A percentile compares a stretch with the other conserved stretches of the same genome.
Conservation (phyloP, 805 yeast species). For the Wickerhamomyces bisporus region DNA sequence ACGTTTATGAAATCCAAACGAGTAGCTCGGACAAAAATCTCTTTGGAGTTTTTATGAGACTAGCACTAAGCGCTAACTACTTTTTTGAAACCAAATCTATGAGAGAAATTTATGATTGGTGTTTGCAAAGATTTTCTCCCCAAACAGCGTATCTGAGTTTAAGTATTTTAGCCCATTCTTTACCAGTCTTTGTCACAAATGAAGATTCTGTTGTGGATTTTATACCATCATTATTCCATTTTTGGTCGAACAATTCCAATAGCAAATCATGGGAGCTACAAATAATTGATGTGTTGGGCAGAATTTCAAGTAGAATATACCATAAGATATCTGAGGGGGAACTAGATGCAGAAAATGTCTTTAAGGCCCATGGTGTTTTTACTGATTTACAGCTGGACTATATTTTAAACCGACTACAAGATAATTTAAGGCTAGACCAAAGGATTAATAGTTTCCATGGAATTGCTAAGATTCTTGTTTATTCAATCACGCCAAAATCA, state of each 20-base stretch:
- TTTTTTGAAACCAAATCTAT: constrained; percentile 47
- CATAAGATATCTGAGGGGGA: constrained; percentile 26
- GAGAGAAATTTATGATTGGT: constrained; percentile 43
- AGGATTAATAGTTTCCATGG: constrained; percentile 32
- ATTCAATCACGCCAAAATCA: constrained; percentile 51
- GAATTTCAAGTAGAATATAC: constrained; percentile 47
- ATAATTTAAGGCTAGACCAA: constrained; percentile 31
- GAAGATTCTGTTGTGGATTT: constrained; percentile 45
- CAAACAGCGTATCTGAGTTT: constrained; percentile 48
- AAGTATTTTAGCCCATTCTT: constrained; percentile 44
- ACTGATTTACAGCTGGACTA: constrained; percentile 55
- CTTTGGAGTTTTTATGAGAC: constrained; percentile 40
- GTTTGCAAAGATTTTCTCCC: constrained; percentile 48
- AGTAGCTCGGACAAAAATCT: constrained; percentile 40
- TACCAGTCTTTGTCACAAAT: constrained; percentile 40
- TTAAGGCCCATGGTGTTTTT: constrained; percentile 54
- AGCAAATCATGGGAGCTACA: constrained; percentile 54
- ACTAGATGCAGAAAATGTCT: constrained; percentile 29
- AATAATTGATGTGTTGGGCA: constrained; percentile 59
- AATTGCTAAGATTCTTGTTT: constrained; percentile 49
- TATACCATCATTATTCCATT: constrained; percentile 61
- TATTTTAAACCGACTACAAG: constrained; percentile 51
- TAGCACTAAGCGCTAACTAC: constrained; percentile 49
- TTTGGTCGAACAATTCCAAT: constrained; percentile 58
- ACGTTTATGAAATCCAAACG: constrained; percentile 28